phyloP scores from a whole-genome alignment of 768 basidiomycete genomes.

The Xanthoconium stramineum region DNA sequence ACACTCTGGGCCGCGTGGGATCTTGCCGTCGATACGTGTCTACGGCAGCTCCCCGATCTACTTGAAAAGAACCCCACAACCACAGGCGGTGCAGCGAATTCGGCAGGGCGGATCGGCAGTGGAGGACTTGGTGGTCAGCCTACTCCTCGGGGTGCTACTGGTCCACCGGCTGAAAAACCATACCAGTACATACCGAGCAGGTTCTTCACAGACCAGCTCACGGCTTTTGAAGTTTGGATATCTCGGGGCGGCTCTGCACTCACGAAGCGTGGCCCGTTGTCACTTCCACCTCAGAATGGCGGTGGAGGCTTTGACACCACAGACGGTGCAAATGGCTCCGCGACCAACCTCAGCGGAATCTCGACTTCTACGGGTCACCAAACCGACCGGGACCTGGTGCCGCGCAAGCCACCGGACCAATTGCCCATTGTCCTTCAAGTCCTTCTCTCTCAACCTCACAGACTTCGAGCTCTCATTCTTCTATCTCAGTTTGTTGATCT shows the following conservation, averaged over 20 bases:
- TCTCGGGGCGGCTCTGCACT: slow-evolving; percentile 86
- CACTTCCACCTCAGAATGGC: slow-evolving; percentile 53
- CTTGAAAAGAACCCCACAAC: slow-evolving; percentile 41
- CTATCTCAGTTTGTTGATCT: slow-evolving; percentile 97
- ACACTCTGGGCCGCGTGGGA: slow-evolving; percentile 98
- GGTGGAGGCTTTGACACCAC: slow-evolving; percentile 26
- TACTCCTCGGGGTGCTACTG: slow-evolving; percentile 18
- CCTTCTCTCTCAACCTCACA: slow-evolving; percentile 92
- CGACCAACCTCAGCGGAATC: slow-evolving; percentile 18
- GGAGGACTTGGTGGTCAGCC: slow-evolving; percentile 14
- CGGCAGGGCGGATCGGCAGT: slow-evolving; percentile 13
- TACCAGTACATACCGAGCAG: slow-evolving; percentile 80
- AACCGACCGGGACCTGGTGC: slow-evolving; percentile 51
- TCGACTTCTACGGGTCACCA: slow-evolving; percentile 5
- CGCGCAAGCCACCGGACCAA: slow-evolving; percentile 92
- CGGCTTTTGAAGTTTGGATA: slow-evolving; percentile 98
- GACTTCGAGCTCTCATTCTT: slow-evolving; percentile 91
- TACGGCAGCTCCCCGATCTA: slow-evolving; percentile 89
- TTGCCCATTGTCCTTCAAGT: slow-evolving; percentile 98
- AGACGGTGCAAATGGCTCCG: slow-evolving; percentile 14
- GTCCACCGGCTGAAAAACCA: slow-evolving; percentile 40
- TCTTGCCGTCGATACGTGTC: slow-evolving; percentile 89
- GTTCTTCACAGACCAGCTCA: slow-evolving; percentile 95
- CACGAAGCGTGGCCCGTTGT: slow-evolving; percentile 71
- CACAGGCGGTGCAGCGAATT: slow-evolving; percentile 18